Evolutionary conservation across 2,329 filamentous ascomycete genomes (phyloP).

Genomic region (Venturia aucupariae): DNA sequence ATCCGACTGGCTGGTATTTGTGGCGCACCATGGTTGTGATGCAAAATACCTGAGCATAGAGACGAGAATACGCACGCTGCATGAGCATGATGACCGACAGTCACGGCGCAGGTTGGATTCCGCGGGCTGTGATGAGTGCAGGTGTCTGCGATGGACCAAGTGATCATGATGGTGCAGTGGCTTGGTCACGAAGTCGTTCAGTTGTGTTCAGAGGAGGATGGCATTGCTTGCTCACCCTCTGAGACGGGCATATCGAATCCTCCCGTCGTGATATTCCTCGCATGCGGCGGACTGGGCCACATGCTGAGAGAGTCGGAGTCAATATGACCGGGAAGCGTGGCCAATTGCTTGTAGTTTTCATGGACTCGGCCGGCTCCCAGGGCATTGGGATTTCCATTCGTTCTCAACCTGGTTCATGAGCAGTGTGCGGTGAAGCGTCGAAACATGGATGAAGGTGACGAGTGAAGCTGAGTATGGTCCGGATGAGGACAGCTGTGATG

Average conservation of each 20-base stretch:
- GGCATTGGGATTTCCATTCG: slow-evolving; percentile 1
- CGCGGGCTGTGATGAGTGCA: too few species aligned
- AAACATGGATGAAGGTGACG: background rate
- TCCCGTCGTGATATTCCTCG: background rate
- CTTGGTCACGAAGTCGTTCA: too few species aligned
- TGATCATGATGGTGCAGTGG: too few species aligned
- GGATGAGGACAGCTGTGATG: too few species aligned
- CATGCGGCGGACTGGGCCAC: background rate
- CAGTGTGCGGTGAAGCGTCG: background rate
- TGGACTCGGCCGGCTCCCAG: background rate
- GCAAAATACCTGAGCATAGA: background rate
- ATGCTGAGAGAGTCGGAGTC: background rate
- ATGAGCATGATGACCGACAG: background rate
- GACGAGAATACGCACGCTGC: background rate
- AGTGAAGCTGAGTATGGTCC: background rate
- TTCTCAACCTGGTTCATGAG: background rate
- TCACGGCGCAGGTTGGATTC: background rate
- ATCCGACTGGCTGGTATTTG: background rate
- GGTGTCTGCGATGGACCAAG: background rate
- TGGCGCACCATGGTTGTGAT: background rate
- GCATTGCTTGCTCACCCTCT: background rate
- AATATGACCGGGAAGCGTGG: background rate
- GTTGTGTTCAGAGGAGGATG: too few species aligned
- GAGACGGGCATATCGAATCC: background rate
- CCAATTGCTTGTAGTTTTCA: background rate